phyloP scores from a whole-genome alignment of 2,329 filamentous ascomycete genomes.

The Aspergillus arachidicola region DNA sequence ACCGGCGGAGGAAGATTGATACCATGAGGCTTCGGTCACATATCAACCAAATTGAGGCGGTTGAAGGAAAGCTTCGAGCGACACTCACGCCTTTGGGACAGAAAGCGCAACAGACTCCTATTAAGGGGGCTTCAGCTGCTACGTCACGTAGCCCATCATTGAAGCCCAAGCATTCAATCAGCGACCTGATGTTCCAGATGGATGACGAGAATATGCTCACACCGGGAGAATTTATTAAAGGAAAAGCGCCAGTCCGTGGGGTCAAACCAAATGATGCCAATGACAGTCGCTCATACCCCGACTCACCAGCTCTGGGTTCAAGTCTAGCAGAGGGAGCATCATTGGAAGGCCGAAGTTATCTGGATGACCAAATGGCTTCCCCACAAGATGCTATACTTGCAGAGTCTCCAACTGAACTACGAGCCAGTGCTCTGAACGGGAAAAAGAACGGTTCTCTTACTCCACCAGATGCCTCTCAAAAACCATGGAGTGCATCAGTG shows the following conservation, averaged over 20 bases:
- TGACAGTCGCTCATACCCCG: constrained; percentile 24
- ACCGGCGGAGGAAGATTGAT: constrained; percentile 67
- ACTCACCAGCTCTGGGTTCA: constrained; percentile 29
- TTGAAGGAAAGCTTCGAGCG: constrained; percentile 62
- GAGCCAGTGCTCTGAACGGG: constrained; percentile 21
- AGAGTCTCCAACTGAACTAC: constrained; percentile 29
- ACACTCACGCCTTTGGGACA: constrained; percentile 55
- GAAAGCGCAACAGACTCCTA: constrained; percentile 43
- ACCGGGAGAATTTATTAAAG: constrained; percentile 29
- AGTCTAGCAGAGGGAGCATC: constrained; percentile 31
- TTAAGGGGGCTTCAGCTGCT: constrained; percentile 45
- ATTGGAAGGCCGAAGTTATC: constrained; percentile 27
- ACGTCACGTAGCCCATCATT: constrained; percentile 66
- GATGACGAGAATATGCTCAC: constrained; percentile 68
- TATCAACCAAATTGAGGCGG: constrained; percentile 67
- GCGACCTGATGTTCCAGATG: constrained; percentile 91
- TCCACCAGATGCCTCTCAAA: constrained; percentile 34
- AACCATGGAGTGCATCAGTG: constrained; percentile 57
- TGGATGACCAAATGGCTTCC: constrained; percentile 35
- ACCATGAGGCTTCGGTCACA: constrained; percentile 71
- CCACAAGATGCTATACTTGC: constrained; percentile 19
- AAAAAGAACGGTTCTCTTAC: constrained; percentile 29
- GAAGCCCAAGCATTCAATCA: constrained; percentile 67
- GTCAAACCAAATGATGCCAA: constrained; percentile 18
- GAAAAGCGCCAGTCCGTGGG: constrained; percentile 31